Conservation (phyloP, 2,329 filamentous ascomycete genomes). For the Rhinocladiella mackenziei region DNA sequence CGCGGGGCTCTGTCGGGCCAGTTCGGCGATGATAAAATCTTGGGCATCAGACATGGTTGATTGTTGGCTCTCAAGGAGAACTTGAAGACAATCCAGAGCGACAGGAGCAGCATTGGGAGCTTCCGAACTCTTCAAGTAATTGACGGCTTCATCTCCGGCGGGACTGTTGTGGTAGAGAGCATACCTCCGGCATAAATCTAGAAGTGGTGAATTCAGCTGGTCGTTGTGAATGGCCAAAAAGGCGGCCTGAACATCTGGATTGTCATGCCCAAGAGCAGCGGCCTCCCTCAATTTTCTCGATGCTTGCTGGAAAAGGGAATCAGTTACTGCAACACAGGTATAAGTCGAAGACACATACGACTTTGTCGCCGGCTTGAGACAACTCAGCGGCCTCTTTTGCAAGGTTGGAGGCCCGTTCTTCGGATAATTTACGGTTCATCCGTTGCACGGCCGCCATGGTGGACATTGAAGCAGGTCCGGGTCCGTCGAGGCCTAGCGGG, state of each 20-base stretch:
- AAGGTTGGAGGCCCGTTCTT: constrained; percentile 45
- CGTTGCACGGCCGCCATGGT: constrained; percentile 22
- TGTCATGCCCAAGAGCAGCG: constrained; percentile 45
- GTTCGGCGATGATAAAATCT: constrained; percentile 46
- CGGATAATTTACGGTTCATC: constrained; percentile 33
- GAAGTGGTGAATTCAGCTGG: constrained; percentile 34
- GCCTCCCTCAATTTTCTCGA: constrained; percentile 48
- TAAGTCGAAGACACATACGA: constrained; percentile 35
- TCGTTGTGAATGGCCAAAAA: constrained; percentile 43
- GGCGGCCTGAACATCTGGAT: constrained; percentile 43
- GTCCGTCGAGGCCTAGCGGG: neutral
- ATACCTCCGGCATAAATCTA: constrained; percentile 45
- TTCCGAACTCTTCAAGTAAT: constrained; percentile 43
- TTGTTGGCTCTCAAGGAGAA: constrained; percentile 39
- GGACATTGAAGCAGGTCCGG: constrained; percentile 16
- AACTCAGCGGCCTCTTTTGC: constrained; percentile 47
- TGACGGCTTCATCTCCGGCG: constrained; percentile 44
- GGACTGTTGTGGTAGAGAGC: constrained; percentile 39
- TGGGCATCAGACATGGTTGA: constrained; percentile 39
- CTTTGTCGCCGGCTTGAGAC: constrained; percentile 43
- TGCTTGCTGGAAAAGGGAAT: constrained; percentile 37
- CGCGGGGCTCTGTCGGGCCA: constrained; percentile 42
- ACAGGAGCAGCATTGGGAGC: constrained; percentile 40
- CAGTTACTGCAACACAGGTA: neutral
- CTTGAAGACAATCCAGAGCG: constrained; percentile 42